Conservation (phyloP, 805 yeast species). For the Saturnispora hagleri region DNA sequence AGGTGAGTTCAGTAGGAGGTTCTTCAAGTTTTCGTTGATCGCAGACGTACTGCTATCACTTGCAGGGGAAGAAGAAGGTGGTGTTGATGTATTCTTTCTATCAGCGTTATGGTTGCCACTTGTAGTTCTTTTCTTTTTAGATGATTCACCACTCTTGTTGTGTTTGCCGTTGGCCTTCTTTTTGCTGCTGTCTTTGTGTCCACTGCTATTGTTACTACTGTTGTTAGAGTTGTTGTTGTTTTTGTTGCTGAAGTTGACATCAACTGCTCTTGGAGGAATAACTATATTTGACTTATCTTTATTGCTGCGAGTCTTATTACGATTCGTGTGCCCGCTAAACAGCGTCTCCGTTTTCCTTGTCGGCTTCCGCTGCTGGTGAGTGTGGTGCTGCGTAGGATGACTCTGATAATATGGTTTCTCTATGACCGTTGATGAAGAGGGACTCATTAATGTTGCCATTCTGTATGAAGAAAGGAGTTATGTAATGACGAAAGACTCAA, state of each 20-base stretch:
- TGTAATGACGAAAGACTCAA: not conserved
- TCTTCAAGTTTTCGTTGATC: not conserved
- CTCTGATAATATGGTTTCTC: not conserved
- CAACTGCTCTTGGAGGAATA: conserved; percentile 27
- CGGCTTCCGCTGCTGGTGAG: not conserved
- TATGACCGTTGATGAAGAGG: not conserved
- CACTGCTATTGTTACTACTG: conserved; percentile 9
- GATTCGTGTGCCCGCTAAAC: not conserved
- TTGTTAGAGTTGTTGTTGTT: conserved; percentile 9
- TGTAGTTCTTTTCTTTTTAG: not conserved
- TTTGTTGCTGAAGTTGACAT: conserved; percentile 10
- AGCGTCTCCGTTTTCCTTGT: not conserved
- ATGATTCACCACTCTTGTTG: conserved; percentile 9
- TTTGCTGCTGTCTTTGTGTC: not conserved
- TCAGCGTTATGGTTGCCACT: not conserved
- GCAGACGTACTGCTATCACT: not conserved
- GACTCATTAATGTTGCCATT: conserved; percentile 3
- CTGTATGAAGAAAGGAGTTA: not conserved
- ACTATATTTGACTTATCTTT: conserved; percentile 12
- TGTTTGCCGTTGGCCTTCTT: not conserved
- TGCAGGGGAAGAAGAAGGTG: not conserved
- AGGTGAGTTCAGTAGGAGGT: not conserved
- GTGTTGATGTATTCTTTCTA: not conserved
- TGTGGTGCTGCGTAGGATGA: not conserved
- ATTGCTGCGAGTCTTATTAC: conserved; percentile 29